phyloP scores from a whole-genome alignment of 2,329 filamentous ascomycete genomes.

The Pseudogymnoascus sp. region DNA sequence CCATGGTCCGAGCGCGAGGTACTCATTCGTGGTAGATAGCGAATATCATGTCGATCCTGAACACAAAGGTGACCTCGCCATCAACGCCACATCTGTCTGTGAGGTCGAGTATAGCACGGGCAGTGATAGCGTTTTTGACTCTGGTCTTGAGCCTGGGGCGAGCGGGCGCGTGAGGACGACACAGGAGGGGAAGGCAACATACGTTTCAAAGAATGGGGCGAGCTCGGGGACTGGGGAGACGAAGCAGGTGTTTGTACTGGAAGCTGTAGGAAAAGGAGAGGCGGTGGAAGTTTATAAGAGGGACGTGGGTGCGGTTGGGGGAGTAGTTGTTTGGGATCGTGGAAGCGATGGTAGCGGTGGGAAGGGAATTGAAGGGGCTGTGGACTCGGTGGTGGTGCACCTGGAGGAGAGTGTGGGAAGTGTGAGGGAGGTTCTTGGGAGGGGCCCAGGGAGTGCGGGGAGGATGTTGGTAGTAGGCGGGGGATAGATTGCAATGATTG shows the following conservation, averaged over 20 bases:
- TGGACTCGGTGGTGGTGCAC: slow-evolving; percentile 3
- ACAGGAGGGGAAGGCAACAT: slow-evolving; percentile 50
- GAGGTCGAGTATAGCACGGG: background rate
- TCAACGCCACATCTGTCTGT: slow-evolving; percentile 38
- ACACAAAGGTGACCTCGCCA: slow-evolving; percentile 40
- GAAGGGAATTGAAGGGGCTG: slow-evolving; percentile 11
- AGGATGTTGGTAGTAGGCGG: slow-evolving; percentile 16
- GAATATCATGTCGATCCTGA: slow-evolving; percentile 35
- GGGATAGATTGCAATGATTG: background rate
- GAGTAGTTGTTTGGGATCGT: slow-evolving; percentile 41
- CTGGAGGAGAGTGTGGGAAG: slow-evolving; percentile 16
- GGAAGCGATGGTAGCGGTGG: slow-evolving; percentile 26
- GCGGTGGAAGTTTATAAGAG: slow-evolving; percentile 45
- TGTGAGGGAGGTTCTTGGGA: slow-evolving; percentile 29
- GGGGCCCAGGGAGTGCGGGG: slow-evolving; percentile 27
- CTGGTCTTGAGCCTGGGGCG: slow-evolving; percentile 34
- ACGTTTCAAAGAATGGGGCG: slow-evolving; percentile 31
- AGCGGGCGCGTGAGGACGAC: slow-evolving; percentile 38
- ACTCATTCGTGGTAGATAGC: slow-evolving; percentile 52
- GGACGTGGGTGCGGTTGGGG: slow-evolving; percentile 46
- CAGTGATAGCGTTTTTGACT: slow-evolving; percentile 23
- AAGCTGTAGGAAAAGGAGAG: background rate
- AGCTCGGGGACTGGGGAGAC: slow-evolving; percentile 30
- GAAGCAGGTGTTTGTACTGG: slow-evolving; percentile 27
- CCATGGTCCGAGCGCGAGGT: slow-evolving; percentile 40